phyloP scores from a whole-genome alignment of 495 filamentous ascomycete genomes.

The Apodospora peruviana region DNA sequence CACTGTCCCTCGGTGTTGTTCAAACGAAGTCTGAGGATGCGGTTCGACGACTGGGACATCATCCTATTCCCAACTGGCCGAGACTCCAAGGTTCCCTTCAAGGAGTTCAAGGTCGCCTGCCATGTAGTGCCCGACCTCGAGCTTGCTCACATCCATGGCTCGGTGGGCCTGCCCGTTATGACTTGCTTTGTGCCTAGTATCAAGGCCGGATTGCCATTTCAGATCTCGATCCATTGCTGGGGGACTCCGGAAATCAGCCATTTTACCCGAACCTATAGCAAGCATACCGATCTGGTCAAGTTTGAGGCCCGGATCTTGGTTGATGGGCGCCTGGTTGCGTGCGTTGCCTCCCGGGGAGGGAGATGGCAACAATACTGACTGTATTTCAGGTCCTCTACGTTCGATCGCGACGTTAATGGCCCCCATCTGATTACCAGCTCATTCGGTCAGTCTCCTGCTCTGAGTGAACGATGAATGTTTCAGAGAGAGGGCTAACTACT shows the following conservation, averaged over 20 bases:
- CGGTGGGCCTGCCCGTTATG: constrained; percentile 56
- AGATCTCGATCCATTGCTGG: constrained; percentile 81
- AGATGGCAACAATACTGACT: background rate
- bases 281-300: constrained; percentile 53
- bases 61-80: constrained; percentile 62
- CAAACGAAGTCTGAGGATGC: too few relatives aligned
- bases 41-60: constrained; percentile 61
- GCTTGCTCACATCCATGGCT: constrained; percentile 37
- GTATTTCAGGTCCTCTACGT: constrained; percentile 45
- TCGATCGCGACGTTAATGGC: constrained; percentile 53
- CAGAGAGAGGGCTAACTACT: constrained; percentile 3
- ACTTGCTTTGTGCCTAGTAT: constrained; percentile 74
- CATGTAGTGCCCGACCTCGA: constrained; percentile 64
- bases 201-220: constrained; percentile 53
- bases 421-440: constrained; percentile 49
- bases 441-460: constrained; percentile 45
- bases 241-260: constrained; percentile 58
- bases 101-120: constrained; percentile 84
- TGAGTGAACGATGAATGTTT: too few relatives aligned
- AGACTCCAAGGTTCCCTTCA: constrained; percentile 57
- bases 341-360: constrained; percentile 22
- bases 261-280: constrained; percentile 54
- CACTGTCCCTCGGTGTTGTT: too few relatives aligned
- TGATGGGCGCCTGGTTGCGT: constrained; percentile 65
- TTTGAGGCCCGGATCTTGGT: constrained; percentile 67